phyloP scores from a whole-genome alignment of 371 early-diverging fungal species.

The Phascolomyces articulosus region DNA sequence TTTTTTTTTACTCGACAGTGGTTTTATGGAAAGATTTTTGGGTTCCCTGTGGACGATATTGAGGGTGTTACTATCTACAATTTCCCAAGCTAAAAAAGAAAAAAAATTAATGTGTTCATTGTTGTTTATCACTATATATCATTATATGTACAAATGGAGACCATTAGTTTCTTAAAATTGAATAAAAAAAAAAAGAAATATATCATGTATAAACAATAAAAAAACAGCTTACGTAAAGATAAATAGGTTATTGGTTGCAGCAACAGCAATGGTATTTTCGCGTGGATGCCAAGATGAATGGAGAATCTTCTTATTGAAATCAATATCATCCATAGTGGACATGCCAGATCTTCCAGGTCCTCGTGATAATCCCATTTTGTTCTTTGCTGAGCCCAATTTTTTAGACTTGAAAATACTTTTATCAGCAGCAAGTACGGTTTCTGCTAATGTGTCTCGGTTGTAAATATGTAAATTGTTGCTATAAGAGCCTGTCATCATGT shows the following conservation, averaged over 20 bases:
- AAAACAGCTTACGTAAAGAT: conserved; percentile 81
- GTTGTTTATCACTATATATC: conserved; percentile 10
- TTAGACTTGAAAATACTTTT: conserved; percentile 95
- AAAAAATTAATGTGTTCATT: neutral
- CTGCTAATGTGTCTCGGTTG: conserved; percentile 70
- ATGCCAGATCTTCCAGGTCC: conserved; percentile 4
- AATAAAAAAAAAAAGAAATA: too few species aligned
- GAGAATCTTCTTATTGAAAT: conserved; percentile 95
- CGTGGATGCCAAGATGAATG: conserved; percentile 98
- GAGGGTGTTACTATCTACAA: conserved; percentile 49
- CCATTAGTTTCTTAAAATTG: too few species aligned
- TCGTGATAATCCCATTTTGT: conserved; percentile 35
- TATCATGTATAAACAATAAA: too few species aligned
- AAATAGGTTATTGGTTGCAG: conserved; percentile 97
- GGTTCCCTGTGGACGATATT: conserved; percentile 45
- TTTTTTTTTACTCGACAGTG: conserved; percentile 24
- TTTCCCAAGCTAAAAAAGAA: conserved; percentile 14
- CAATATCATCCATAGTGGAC: conserved; percentile 73
- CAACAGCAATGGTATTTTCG: conserved; percentile 95
- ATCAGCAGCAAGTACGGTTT: conserved; percentile 92
- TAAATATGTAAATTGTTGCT: conserved; percentile 95
- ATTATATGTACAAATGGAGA: too few species aligned
- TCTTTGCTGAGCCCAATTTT: conserved; percentile 66
- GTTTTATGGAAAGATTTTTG: conserved; percentile 58
- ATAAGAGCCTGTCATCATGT: conserved; percentile 92